A percentile compares a stretch with the other conserved stretches of the same genome.
phyloP scores from a whole-genome alignment of 768 basidiomycete species.

The Hericium rajendrae region DNA sequence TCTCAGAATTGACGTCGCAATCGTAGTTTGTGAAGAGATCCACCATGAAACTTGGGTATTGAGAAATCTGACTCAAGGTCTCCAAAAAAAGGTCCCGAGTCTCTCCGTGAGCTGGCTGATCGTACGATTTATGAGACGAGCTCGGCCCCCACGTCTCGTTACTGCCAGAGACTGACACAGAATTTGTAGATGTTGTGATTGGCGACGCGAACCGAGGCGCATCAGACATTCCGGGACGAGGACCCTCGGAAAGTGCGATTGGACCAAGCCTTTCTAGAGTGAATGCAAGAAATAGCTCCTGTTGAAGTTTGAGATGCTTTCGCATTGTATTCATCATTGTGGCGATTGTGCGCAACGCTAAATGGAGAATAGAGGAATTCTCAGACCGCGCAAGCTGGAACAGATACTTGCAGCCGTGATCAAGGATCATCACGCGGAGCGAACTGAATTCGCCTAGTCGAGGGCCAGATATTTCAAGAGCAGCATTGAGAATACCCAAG shows the following conservation, averaged over 20 bases:
- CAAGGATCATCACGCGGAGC: slow-evolving; percentile 65
- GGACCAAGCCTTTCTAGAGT: slow-evolving; percentile 84
- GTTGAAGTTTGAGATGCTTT: slow-evolving; percentile 80
- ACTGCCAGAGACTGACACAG: slow-evolving; percentile 28
- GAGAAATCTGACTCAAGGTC: slow-evolving; percentile 70
- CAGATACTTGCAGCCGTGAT: slow-evolving; percentile 90
- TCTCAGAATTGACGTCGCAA: slow-evolving; percentile 94
- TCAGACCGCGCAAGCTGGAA: slow-evolving; percentile 96
- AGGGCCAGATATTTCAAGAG: slow-evolving; percentile 76
- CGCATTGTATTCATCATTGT: slow-evolving; percentile 86
- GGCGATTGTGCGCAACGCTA: slow-evolving; percentile 75
- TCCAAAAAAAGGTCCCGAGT: slow-evolving; percentile 87
- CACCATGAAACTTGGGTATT: slow-evolving; percentile 87
- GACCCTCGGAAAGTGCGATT: slow-evolving; percentile 25
- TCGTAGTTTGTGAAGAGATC: slow-evolving; percentile 96
- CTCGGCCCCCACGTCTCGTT: slow-evolving; percentile 40
- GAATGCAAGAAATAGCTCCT: slow-evolving; percentile 91
- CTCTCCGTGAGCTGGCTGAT: slow-evolving; percentile 68
- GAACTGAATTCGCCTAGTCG: slow-evolving; percentile 72
- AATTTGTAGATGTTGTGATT: slow-evolving; percentile 32
- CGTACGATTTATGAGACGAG: slow-evolving; percentile 22
- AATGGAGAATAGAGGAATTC: slow-evolving; percentile 66
- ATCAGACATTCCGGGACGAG: slow-evolving; percentile 14
- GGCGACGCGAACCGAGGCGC: slow-evolving; percentile 18
- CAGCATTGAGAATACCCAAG: slow-evolving; percentile 76